These are phyloP conservation scores for Exserohilum turcica DNA, from an alignment of 2,329 filamentous ascomycete species.

Conservation along the genomic window DNA sequence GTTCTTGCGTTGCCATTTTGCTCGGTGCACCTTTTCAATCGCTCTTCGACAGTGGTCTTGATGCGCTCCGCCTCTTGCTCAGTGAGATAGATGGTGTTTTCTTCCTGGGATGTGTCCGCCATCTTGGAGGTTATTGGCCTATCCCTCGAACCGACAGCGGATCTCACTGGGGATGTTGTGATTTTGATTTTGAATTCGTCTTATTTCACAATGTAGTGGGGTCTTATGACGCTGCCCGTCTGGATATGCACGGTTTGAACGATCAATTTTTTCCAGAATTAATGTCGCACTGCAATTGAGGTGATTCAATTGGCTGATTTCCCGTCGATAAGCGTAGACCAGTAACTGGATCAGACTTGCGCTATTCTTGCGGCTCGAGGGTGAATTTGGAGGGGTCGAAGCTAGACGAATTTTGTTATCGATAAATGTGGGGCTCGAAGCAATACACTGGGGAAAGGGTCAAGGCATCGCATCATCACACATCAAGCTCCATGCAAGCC, in stretches of 20 bases:
- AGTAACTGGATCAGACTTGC: not conserved
- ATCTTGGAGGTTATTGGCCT: not conserved
- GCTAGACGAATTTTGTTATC: conserved; percentile 22
- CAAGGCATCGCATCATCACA: no score
- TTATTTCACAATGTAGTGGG: not conserved
- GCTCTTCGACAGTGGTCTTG: conserved; percentile 26
- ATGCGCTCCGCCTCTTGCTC: conserved; percentile 37
- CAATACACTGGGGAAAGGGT: conserved; percentile 6
- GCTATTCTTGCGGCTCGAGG: not conserved
- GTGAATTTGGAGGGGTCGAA: conserved; percentile 9
- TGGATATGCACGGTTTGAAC: not conserved
- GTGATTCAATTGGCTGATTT: not conserved
- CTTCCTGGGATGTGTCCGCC: conserved; percentile 14
- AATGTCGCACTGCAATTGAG: not conserved
- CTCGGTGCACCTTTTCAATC: conserved; percentile 25
- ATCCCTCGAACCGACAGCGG: no score
- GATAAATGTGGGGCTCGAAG: conserved; percentile 30
- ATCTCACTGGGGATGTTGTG: no score
- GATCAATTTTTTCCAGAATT: not conserved
- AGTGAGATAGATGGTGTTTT: conserved; percentile 35
- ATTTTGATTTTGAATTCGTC: not conserved
- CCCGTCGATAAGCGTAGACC: no score
- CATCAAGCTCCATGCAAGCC: no score
- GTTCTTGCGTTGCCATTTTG: conserved; percentile 20
- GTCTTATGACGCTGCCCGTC: not conserved